phyloP scores from a whole-genome alignment of 768 basidiomycete species.

The Polyporus arcularius region DNA sequence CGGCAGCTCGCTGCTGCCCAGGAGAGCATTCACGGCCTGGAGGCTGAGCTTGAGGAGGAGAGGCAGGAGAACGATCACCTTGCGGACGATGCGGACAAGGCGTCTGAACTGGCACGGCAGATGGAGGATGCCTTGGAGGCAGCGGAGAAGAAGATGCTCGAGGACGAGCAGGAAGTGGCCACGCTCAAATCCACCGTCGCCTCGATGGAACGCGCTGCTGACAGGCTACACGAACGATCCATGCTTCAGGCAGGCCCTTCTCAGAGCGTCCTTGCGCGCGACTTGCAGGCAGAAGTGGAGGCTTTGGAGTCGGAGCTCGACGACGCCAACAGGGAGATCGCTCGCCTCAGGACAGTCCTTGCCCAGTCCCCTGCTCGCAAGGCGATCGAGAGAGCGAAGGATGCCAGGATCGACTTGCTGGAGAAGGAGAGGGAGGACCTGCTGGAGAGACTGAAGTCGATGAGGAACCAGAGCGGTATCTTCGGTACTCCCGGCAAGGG shows the following conservation, averaged over 20 bases:
- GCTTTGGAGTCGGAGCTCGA: conserved; percentile 77
- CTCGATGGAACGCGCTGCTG: conserved; percentile 57
- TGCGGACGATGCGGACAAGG: conserved; percentile 52
- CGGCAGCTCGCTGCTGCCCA: conserved; percentile 49
- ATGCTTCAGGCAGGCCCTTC: conserved; percentile 30
- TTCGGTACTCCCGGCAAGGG: conserved; percentile 60
- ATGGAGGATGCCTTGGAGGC: conserved; percentile 78
- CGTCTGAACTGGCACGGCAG: conserved; percentile 59
- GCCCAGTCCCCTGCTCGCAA: conserved; percentile 74
- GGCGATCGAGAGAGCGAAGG: conserved; percentile 77
- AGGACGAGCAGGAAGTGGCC: conserved; percentile 56
- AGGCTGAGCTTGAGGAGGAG: conserved; percentile 48
- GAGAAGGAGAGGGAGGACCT: conserved; percentile 79
- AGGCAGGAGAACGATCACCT: conserved; percentile 51
- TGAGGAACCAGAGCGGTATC: conserved; percentile 54
- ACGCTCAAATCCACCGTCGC: conserved; percentile 52
- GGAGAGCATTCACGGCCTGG: conserved; percentile 46
- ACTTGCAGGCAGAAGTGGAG: conserved; percentile 54
- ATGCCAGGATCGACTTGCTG: conserved; percentile 72
- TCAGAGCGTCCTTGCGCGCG: conserved; percentile 33
- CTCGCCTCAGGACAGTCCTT: conserved; percentile 63
- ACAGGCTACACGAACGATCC: conserved; percentile 29
- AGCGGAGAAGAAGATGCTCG: conserved; percentile 67
- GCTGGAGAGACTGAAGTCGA: conserved; percentile 63
- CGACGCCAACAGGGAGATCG: conserved; percentile 74